Evolutionary conservation across 2,329 filamentous ascomycete species (phyloP).

Genomic region (Xylariaceae sp.): DNA sequence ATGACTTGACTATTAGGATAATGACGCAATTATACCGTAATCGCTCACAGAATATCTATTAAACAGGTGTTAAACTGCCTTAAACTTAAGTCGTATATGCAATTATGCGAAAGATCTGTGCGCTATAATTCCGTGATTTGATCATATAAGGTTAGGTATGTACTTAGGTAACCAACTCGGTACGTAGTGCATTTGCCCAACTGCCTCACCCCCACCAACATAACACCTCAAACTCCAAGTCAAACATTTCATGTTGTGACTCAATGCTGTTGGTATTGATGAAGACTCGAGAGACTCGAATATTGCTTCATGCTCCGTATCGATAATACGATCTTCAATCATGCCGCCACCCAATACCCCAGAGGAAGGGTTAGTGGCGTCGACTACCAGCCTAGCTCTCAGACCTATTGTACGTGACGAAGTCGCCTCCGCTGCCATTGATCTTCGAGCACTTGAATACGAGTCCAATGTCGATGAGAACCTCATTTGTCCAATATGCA

Average conservation of each 20-base stretch:
- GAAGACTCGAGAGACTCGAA: slow-evolving; percentile 11
- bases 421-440: slow-evolving; percentile 34
- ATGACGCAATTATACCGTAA: no score
- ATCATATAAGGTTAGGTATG: no score
- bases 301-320: slow-evolving; percentile 7
- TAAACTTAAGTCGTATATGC: not conserved
- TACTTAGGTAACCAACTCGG: not conserved
- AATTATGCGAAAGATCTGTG: not conserved
- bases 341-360: slow-evolving; percentile 43
- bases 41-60: no score
- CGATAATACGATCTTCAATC: slow-evolving; percentile 9
- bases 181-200: not conserved
- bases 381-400: slow-evolving; percentile 31
- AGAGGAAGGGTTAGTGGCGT: slow-evolving; percentile 35
- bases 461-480: slow-evolving; percentile 48
- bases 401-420: slow-evolving; percentile 28
- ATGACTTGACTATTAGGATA: no score
- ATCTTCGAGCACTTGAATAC: slow-evolving; percentile 51
- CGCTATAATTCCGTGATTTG: not conserved
- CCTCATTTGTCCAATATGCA: slow-evolving; percentile 59
- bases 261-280: slow-evolving; percentile 9
- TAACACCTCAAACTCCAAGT: not conserved
- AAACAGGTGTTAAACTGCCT: no score
- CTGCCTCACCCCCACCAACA: not conserved
- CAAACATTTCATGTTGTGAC: slow-evolving; percentile 1